These are phyloP conservation scores for Phytopythium vexans DNA, from an alignment of 352 stramenopile species.

Conservation along the genomic window DNA sequence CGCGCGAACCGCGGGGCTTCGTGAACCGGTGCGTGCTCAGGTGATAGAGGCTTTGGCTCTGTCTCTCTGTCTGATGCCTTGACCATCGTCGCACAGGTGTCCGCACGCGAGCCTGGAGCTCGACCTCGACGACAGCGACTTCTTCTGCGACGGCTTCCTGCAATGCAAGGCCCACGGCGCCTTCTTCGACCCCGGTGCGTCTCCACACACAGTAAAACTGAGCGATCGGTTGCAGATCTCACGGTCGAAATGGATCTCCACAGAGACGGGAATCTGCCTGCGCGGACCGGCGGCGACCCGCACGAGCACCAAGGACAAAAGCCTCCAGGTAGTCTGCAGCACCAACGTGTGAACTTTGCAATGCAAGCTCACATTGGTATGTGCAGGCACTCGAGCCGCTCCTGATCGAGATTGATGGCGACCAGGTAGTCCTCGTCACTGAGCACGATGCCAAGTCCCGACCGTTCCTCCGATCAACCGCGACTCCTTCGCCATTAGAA, in stretches of 20 bases:
- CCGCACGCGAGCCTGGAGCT: slow-evolving; percentile 71
- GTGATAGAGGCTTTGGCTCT: slow-evolving; percentile 4
- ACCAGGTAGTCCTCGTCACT: slow-evolving; percentile 37
- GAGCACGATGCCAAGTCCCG: slow-evolving; percentile 7
- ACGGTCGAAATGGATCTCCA: not conserved
- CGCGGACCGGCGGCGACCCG: slow-evolving; percentile 42
- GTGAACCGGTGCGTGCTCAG: slow-evolving; percentile 37
- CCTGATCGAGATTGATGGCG: slow-evolving; percentile 32
- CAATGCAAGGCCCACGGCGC: slow-evolving; percentile 80
- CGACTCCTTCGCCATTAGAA: slow-evolving; percentile 13
- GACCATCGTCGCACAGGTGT: slow-evolving; percentile 23
- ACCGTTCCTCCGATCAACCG: too few relatives aligned
- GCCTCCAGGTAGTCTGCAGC: slow-evolving; percentile 5
- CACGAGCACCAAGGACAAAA: slow-evolving; percentile 16
- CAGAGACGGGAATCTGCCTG: slow-evolving; percentile 61
- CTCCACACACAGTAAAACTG: too few relatives aligned
- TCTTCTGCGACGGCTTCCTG: slow-evolving; percentile 76
- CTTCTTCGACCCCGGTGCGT: slow-evolving; percentile 69
- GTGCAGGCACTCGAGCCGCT: slow-evolving; percentile 36
- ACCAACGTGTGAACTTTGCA: too few relatives aligned
- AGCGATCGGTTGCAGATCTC: not conserved
- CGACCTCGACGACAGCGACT: slow-evolving; percentile 78
- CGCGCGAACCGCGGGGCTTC: slow-evolving; percentile 44
- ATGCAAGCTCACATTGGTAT: not conserved
- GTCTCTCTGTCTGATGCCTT: too few relatives aligned